Evolutionary conservation across 495 filamentous ascomycete species (phyloP), one percentile per base, ranked within the genome.

Genomic region (Aspergillus ellipticus): DNA sequence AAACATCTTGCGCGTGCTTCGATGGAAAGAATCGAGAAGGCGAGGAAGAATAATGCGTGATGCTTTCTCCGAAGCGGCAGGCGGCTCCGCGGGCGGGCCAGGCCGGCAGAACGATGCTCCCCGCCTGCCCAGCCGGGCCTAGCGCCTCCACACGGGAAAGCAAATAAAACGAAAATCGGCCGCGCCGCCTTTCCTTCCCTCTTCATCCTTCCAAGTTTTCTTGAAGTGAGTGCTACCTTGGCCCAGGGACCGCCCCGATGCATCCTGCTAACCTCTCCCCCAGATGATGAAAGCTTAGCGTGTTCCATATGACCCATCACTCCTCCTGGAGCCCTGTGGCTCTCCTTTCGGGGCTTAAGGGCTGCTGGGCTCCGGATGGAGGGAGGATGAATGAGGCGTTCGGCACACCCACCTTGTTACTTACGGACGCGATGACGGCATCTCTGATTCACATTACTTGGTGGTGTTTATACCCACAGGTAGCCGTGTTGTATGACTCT

Each of bases 201-300:
- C 83, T 84, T 77, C 79, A 94, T 96, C 92, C 91, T 96, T 96
- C 92, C 90, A 91, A 89, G 85, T 90, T 96, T 96, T 89, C 86
- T 86, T 85, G 80, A 87, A 73, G 93, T 97, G 78, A 84, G 91
- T 79, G 58, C 53, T 64, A 50, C 51, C 52, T 43, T 54, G 15
- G 43, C 31, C 22, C n/a, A n/a, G n/a, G n/a, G n/a, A n/a, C n/a
- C n/a, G n/a, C n/a, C 29, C 37, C 24, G n/a, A 39, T 45, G 35
- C 31, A n/a, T 39, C 15, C 22, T 66, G 65, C 83, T 87, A 72
- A 87, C 67, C 42, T 26, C 49, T 45, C 57, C 51, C n/a, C 4
- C 69, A 96, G 89, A 95, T 97, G 94, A 98, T 97, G 94, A 97
- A 96, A 96, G 89, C 89, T 84, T 88, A 88, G 89, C 80, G 93